Evolutionary conservation across 2,329 filamentous ascomycete species (phyloP), one percentile per base, ranked within the genome.

Genomic region (Cordyceps farinosa): DNA sequence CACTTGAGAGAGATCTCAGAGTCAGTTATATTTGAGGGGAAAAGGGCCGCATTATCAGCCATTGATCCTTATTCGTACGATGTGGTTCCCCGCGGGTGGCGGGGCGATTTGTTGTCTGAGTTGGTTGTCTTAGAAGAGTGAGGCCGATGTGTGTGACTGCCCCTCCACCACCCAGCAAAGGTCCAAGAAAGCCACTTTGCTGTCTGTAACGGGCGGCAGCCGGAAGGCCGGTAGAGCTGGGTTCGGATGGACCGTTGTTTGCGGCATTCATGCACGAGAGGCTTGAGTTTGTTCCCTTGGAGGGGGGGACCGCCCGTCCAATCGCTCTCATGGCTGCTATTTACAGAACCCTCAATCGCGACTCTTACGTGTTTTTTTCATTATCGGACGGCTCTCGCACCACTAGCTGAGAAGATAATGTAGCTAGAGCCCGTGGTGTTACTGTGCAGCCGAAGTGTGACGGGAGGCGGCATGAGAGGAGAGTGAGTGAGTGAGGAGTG

Each of bases 51-150:
- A 22, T 22, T 22, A 22, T 22, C 22, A 22, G 22, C 22, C 22
- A 22, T 22, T 22, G 22, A 22, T 22, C 22, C 22, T 22, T 22
- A 22, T 22, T 22, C 22, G 22, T 22, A 22, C 22, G 22, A 22
- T 22, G 22, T 22, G 22, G 38, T 9, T 55, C 15, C 27, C 36
- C 5, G 22, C 13, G 29, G 56, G 45, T 42, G 36, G 56, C 56
- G 56, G 56, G 56, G 56, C 34, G 10, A 34, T 22, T 59, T 34
- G 8, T 22, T 22, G 22, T 22, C 22, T 53, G 50, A 53, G 50
- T 34, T 53, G 50, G 29, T 40, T 59, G 56, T 59, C 56, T 59
- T 59, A 38, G 42, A 29, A 38, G 42, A 29, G 36, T 56, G 53
- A 56, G 27, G 36, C 38, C 38, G 8, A 32, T 44, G 40, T 32